Evolutionary conservation across 2,329 filamentous ascomycete genomes (phyloP), one percentile per base, ranked within the genome.

Genomic region (Penicillium digitatum): DNA sequence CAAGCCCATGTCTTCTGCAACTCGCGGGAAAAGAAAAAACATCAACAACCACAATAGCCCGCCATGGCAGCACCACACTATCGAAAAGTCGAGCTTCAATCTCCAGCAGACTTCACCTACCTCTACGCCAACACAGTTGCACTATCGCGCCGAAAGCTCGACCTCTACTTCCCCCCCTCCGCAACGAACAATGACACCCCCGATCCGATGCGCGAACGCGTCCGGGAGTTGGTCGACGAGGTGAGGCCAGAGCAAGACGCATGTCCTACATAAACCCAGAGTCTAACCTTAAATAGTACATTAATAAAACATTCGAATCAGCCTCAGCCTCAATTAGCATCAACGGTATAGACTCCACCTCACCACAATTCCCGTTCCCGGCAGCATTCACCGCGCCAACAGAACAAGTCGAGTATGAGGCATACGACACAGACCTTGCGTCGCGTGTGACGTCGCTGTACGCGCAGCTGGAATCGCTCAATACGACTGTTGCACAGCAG

Each of bases 61-160:
- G 65, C 54, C 52, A 69, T 71, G 64, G 64, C 66, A 57, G 63
- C 70, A 40, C 54, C 54, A 47, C 73, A 78, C 63, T 72, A 79
- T 62, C 76, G 78, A 62, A 79, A 78, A 64, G 74, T 80, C 64
- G 78, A 79, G 56, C 73, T 80, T n/a, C 78, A 80, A 65, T 76
- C 78, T 42, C 69, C 77, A 52, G 71, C 73, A 55, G 78, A 80
- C 68, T 74, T 79, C 48, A 75, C 73, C 50, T 79, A 78, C 56
- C 76, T 80, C 45, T 75, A 78, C 58, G 65, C 69, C 57, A 79
- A 79, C 65, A 72, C 77, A 26, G 62, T 74, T 53, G 67, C 70
- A 4, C 68, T 75, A 55, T 77, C 78, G 22, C 76, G 72, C 54
- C 70, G 74, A 61, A 80, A 79, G 66, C 69, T 80, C 53, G 77